Evolutionary conservation across 208 protist species (phyloP).

Genomic region (Vickermania spadyakhi): DNA sequence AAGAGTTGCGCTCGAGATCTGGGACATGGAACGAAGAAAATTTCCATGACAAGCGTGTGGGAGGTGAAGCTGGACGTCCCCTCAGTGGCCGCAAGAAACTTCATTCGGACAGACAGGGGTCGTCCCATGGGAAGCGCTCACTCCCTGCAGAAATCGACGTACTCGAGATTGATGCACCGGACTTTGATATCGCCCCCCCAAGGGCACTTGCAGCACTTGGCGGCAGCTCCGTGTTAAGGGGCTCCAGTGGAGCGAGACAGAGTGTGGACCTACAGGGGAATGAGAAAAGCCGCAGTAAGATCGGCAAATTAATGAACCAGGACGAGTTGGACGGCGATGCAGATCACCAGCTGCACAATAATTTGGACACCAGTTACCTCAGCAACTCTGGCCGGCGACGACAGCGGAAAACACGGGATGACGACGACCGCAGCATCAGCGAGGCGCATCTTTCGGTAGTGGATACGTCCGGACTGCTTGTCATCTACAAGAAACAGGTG

Average conservation of each 20-base stretch:
- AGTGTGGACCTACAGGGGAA: not conserved
- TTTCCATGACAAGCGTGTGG: not conserved
- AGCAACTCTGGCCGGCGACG: not conserved
- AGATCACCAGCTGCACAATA: not conserved
- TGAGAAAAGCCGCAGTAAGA: not conserved
- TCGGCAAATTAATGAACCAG: not conserved
- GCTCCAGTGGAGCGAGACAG: not conserved
- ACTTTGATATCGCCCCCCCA: not conserved
- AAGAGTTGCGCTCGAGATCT: not conserved
- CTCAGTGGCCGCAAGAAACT: not conserved
- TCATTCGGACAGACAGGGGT: not conserved
- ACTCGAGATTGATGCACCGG: not conserved
- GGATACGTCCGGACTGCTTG: not conserved
- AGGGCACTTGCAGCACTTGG: not conserved
- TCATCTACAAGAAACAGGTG: not conserved
- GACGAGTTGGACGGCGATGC: not conserved
- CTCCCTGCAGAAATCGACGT: not conserved
- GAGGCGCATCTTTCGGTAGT: not conserved
- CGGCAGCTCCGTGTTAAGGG: not conserved
- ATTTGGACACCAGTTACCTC: not conserved
- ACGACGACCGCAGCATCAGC: not conserved
- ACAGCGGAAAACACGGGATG: not conserved
- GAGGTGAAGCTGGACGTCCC: not conserved
- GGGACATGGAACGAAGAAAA: not conserved
- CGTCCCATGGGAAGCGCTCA: no score